Conservation (phyloP, 768 basidiomycete species). For the Suillus cothurnatus region DNA sequence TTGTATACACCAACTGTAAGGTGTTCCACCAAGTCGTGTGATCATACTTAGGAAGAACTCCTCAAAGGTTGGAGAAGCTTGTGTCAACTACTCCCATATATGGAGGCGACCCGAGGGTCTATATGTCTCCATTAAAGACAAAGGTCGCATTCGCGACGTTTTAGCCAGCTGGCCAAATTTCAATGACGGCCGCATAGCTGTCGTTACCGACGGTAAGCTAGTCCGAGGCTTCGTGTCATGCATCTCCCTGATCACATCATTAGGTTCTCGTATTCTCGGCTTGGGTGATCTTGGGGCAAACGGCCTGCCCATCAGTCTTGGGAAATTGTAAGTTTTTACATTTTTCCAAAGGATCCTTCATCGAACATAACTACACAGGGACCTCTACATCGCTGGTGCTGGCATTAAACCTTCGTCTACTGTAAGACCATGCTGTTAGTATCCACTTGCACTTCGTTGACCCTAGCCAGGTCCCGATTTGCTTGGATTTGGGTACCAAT, state of each 20-base stretch:
- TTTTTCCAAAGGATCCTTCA: conserved; percentile 4
- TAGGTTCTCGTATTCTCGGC: conserved; percentile 73
- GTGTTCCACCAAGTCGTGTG: conserved; percentile 12
- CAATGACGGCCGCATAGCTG: conserved; percentile 58
- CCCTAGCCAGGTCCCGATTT: conserved; percentile 53
- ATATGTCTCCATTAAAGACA: conserved; percentile 66
- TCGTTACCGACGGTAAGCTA: conserved; percentile 70
- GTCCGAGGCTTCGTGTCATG: background rate
- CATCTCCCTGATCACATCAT: conserved; percentile 12
- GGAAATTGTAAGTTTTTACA: conserved; percentile 57
- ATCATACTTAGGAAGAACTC: conserved; percentile 5
- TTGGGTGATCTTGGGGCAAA: conserved; percentile 51
- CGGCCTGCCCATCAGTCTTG: conserved; percentile 60
- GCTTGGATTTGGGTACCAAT: conserved; percentile 78
- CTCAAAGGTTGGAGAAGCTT: conserved; percentile 67
- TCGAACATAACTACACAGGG: conserved; percentile 33
- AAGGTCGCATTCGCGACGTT: conserved; percentile 61
- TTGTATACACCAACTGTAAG: conserved; percentile 75
- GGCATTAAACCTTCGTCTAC: conserved; percentile 59
- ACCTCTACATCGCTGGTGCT: conserved; percentile 72
- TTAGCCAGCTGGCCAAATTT: conserved; percentile 53
- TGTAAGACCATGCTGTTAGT: conserved; percentile 18
- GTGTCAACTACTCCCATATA: conserved; percentile 69
- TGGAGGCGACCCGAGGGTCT: conserved; percentile 64
- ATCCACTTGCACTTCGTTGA: background rate